A percentile compares a stretch with the other conserved stretches of the same genome.
phyloP scores from a whole-genome alignment of 306 rosid genomes.

The Glycine latifolia region DNA sequence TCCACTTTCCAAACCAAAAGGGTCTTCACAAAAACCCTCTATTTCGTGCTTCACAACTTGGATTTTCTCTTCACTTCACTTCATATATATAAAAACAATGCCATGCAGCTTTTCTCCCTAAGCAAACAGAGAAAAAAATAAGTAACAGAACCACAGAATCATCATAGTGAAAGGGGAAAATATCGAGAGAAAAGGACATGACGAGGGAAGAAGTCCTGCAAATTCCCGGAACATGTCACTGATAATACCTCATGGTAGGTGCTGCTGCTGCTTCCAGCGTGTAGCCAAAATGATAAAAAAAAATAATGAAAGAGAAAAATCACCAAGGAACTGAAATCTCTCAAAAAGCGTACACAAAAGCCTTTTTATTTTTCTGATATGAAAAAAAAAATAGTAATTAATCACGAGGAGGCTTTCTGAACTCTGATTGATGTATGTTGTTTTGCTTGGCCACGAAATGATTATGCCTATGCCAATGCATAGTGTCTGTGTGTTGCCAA shows the following conservation, averaged over 20 bases:
- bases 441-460: conserved; percentile 47
- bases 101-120: neutral
- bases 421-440: conserved; percentile 37
- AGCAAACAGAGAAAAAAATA: conserved; percentile 6
- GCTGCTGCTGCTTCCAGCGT: conserved; percentile 33
- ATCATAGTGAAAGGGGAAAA: conserved; percentile 45
- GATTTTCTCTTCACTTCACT: neutral
- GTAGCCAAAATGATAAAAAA: conserved; percentile 29
- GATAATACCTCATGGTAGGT: conserved; percentile 50
- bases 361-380: conserved; percentile 23
- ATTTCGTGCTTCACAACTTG: neutral
- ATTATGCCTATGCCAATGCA: conserved; percentile 58
- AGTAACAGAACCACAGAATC: conserved; percentile 38
- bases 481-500: conserved; percentile 16
- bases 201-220: conserved; percentile 46
- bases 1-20: conserved; percentile 13
- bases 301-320: neutral
- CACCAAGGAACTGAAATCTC: neutral
- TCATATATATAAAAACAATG: neutral
- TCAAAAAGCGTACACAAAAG: neutral
- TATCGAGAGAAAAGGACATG: conserved; percentile 39
- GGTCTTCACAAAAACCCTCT: conserved; percentile 29
- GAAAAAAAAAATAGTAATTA: neutral
- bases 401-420: conserved; percentile 58
- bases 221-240: conserved; percentile 50